Percentiles rank a stretch among this genome's conserved stretches.
phyloP scores from a whole-genome alignment of 2,329 filamentous ascomycete species.

The Teratosphaeria zuluensis region DNA sequence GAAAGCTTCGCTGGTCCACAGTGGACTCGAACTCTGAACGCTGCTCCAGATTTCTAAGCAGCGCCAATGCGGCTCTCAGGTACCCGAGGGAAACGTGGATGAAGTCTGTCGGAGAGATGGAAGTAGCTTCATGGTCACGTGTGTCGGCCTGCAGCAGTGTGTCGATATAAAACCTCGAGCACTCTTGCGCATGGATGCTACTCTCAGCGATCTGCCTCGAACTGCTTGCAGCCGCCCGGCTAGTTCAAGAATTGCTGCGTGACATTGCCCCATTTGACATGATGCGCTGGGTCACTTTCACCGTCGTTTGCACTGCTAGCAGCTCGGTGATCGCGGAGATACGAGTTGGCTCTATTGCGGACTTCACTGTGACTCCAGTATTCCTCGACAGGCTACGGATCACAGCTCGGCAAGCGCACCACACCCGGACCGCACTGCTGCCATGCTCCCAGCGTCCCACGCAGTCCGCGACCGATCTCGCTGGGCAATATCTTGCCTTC shows the following conservation, averaged over 20 bases:
- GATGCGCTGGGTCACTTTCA: neutral
- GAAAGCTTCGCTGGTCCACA: neutral
- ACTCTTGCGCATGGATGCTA: no score
- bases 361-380: neutral
- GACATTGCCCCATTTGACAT: no score
- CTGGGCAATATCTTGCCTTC: neutral
- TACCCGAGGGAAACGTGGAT: neutral
- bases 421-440: neutral
- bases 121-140: neutral
- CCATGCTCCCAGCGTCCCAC: neutral
- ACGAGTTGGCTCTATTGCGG: neutral
- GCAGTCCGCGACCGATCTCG: neutral
- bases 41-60: neutral
- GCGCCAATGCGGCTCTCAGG: neutral
- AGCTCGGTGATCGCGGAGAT: neutral
- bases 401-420: neutral
- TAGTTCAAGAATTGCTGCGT: neutral
- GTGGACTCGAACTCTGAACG: neutral
- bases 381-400: neutral
- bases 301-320: neutral
- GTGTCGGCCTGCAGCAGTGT: neutral
- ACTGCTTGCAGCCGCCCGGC: neutral
- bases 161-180: no score
- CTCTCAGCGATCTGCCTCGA: no score
- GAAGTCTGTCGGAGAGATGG: neutral